These are phyloP conservation scores for Oryza punctata DNA, from an alignment of 176 grass and related monocot genomes.

Conservation along the genomic window DNA sequence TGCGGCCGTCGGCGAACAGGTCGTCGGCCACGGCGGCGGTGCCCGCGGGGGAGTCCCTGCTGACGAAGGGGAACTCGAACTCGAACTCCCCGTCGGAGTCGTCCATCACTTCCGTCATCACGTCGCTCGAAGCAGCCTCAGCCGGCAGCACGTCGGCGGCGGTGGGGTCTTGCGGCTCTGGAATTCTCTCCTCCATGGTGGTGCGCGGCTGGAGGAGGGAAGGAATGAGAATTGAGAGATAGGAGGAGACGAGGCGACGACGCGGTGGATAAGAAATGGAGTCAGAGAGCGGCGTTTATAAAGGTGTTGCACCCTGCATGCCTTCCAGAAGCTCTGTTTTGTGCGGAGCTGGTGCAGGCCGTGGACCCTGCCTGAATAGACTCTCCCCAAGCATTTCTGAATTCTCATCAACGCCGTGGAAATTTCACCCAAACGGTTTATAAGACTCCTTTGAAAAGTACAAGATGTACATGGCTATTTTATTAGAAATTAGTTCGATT, in stretches of 20 bases:
- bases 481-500: no score
- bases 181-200: constrained; percentile 39
- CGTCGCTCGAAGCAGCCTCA: neutral
- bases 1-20: constrained; percentile 63
- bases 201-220: neutral
- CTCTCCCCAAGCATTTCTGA: no score
- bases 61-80: constrained; percentile 82
- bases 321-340: constrained; percentile 23
- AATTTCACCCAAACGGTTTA: no score
- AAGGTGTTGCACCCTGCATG: neutral
- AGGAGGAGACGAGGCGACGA: neutral
- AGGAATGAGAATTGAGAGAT: neutral
- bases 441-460: no score
- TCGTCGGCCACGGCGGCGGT: constrained; percentile 53
- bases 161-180: neutral
- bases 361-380: no score
- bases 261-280: constrained; percentile 22
- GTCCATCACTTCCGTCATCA: neutral
- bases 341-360: neutral
- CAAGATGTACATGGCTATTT: no score
- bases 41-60: constrained; percentile 38
- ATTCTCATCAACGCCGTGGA: no score
- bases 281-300: constrained; percentile 33
- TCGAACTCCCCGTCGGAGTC: constrained; percentile 42
- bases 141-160: no score